Evolutionary conservation across 805 yeast genomes (phyloP), one percentile per base, ranked within the genome.

Genomic region (Saturnispora quitensis): DNA sequence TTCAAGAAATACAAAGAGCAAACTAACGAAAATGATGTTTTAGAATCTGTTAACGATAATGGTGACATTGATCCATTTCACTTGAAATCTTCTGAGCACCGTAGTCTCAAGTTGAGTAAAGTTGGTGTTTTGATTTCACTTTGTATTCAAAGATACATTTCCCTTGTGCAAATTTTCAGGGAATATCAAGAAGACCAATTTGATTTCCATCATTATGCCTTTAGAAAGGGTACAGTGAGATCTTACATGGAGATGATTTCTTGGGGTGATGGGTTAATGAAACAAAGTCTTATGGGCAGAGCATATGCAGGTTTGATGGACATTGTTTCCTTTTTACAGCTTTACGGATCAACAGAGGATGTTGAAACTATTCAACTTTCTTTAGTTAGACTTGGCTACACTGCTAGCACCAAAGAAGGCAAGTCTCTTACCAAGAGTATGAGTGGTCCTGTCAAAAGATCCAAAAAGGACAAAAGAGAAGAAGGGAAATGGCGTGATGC

Each of bases 121-220:
- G 43, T 48, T 17, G 47, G 56, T 12, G 28, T 50, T 2, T 73
- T 73, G 60, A 69, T 72, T 53, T 96, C 95, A 0, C 68, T 93
- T 57, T 81, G 97, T 0, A 69, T 89, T 56, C 93, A 93, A 68
- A 77, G 98, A 60, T 87, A 76, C 63, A 66, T 71, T 42, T 82
- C 88, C 2, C 74, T 89, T 45, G 71, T 80, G 47, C 80, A 80
- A 54, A 77, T 86, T 31, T 89, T 81, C 67, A 75, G 80, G 43
- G 85, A 81, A 50, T 89, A 81, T 68, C 78, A 73, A 62, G 79
- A 78, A 55, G 99, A 93, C 63, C 97, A 93, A 70, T 76, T 85
- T 56, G 99, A 93, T 66, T 93, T 91, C 82, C 98, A 93, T 65
- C 83, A 86, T 45, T 93, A 88, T 66, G 86, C 95, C 64, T 79